Percentiles rank a stretch among this genome's conserved stretches.
Conservation (phyloP, 192 early-diverging fungal species). For the Anaeromyces robustus region DNA sequence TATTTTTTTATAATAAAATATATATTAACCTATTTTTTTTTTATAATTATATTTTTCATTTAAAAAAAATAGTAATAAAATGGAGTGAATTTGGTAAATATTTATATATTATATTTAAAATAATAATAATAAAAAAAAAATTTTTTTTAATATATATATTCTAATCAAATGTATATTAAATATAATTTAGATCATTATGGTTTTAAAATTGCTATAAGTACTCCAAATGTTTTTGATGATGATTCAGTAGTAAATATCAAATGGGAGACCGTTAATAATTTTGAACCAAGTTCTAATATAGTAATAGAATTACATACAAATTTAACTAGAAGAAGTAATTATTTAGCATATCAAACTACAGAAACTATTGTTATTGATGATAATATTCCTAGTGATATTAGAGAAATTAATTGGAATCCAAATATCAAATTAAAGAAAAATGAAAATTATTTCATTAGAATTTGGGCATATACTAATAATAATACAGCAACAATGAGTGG, state of each 20-base stretch:
- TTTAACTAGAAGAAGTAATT: not conserved
- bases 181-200: not conserved
- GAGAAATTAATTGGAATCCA: not conserved
- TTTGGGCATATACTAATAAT: not conserved
- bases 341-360: not conserved
- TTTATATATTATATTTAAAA: not conserved
- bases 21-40: not conserved
- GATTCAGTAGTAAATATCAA: not conserved
- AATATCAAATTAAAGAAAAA: not conserved
- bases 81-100: not conserved
- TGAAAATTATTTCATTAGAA: not conserved
- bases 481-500: not conserved
- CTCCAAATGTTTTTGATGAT: not conserved
- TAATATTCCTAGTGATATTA: not conserved
- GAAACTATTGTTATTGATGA: not conserved
- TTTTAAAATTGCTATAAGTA: not conserved
- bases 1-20: not conserved
- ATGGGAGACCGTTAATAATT: not conserved
- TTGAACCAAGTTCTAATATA: not conserved
- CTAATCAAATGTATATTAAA: too few species aligned
- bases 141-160: too few species aligned
- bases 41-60: not conserved
- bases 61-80: not conserved
- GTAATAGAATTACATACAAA: not conserved
- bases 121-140: too few species aligned